A percentile compares a stretch with the other conserved stretches of the same genome.
phyloP scores from a whole-genome alignment of 345 rosid species.

The Durio zibethinus region DNA sequence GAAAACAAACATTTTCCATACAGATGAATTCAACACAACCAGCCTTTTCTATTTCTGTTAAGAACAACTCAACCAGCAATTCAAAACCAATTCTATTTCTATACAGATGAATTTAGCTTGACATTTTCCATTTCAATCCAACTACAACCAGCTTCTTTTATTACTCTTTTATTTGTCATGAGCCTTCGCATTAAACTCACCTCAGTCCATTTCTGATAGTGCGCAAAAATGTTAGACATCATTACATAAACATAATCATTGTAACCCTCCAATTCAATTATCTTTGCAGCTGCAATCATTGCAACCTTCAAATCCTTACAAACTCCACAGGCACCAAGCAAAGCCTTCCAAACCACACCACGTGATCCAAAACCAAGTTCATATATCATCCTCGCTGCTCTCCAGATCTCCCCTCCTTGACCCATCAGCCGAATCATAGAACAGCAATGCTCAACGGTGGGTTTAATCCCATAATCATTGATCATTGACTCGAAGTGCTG shows the following conservation, averaged over 20 bases:
- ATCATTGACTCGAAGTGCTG: conserved; percentile 54
- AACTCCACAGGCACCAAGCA: conserved; percentile 59
- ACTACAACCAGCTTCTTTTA: conserved; percentile 61
- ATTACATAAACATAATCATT: conserved; percentile 61
- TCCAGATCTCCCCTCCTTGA: conserved; percentile 41
- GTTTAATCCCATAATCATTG: conserved; percentile 53
- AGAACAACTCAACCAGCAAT: background rate
- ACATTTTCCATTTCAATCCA: conserved; percentile 52
- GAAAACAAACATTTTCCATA: background rate
- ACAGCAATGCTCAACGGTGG: conserved; percentile 68
- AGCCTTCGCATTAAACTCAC: conserved; percentile 49
- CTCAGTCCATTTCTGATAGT: conserved; percentile 57
- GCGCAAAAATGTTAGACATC: conserved; percentile 58
- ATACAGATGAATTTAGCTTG: background rate
- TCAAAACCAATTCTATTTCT: background rate
- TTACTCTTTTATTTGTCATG: conserved; percentile 52
- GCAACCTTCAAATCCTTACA: conserved; percentile 49
- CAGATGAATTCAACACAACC: background rate
- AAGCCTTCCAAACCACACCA: conserved; percentile 61
- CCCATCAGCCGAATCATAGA: conserved; percentile 63
- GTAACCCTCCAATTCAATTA: conserved; percentile 43
- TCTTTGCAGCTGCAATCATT: conserved; percentile 43
- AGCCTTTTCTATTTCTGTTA: no score
- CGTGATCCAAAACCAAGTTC: conserved; percentile 40
- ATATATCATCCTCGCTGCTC: conserved; percentile 43